These are phyloP conservation scores for Closterium sp. DNA, from an alignment of 139 green algal species.

Conservation along the genomic window DNA sequence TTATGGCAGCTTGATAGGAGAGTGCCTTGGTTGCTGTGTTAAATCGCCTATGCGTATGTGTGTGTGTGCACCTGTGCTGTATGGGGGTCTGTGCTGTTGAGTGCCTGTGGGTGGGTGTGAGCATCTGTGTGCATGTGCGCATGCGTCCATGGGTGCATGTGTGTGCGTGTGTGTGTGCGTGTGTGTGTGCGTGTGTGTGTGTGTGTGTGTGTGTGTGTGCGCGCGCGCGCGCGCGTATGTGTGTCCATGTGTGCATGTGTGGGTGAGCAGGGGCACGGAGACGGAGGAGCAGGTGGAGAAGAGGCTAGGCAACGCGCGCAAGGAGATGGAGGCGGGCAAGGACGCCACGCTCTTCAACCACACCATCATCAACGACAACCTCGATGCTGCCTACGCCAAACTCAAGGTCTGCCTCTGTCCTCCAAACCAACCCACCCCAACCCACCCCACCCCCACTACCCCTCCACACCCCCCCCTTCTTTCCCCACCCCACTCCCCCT, in stretches of 20 bases:
- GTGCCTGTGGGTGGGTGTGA: too few relatives aligned
- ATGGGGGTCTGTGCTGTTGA: too few relatives aligned
- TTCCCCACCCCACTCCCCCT: neutral
- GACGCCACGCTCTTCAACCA: conserved; percentile 53
- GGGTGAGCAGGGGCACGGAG: conserved; percentile 47
- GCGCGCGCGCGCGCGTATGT: too few relatives aligned
- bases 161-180: neutral
- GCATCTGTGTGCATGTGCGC: neutral
- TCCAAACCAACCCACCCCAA: neutral
- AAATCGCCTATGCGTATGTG: too few relatives aligned
- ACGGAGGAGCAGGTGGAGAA: conserved; percentile 52
- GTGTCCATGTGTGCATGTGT: neutral
- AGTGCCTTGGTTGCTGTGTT: too few relatives aligned
- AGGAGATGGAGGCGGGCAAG: conserved; percentile 46
- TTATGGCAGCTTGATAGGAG: too few relatives aligned
- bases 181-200: neutral
- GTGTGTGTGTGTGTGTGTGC: neutral
- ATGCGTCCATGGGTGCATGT: neutral
- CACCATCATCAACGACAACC: conserved; percentile 53
- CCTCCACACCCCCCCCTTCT: neutral
- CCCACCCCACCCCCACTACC: neutral
- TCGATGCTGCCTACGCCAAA: neutral
- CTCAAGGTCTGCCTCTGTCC: neutral
- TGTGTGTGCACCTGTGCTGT: too few relatives aligned
- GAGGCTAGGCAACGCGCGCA: conserved; percentile 49